phyloP scores from a whole-genome alignment of 2,329 filamentous ascomycete species.

The Colletotrichum spinosum region DNA sequence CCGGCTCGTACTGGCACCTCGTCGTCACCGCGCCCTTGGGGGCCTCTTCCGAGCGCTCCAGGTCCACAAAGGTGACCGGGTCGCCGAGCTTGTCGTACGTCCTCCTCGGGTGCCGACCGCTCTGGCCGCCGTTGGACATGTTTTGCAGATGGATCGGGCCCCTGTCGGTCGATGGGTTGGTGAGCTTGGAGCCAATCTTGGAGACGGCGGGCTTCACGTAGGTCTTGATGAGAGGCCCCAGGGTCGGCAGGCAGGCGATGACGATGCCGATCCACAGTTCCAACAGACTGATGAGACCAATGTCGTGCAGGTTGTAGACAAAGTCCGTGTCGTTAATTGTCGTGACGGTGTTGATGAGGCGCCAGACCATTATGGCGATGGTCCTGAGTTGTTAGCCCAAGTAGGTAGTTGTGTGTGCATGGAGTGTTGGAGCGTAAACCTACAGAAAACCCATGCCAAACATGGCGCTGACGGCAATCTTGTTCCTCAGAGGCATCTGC shows the following conservation, averaged over 20 bases:
- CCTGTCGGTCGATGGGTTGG: slow-evolving; percentile 25
- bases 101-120: slow-evolving; percentile 11
- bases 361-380: slow-evolving; percentile 53
- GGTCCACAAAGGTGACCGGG: slow-evolving; percentile 8
- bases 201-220: slow-evolving; percentile 39
- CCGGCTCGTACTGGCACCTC: slow-evolving; percentile 24
- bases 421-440: slow-evolving; percentile 25
- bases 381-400: slow-evolving; percentile 41
- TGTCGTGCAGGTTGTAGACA: slow-evolving; percentile 42
- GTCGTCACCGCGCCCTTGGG: slow-evolving; percentile 16
- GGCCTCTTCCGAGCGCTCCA: slow-evolving; percentile 8
- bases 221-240: slow-evolving; percentile 47
- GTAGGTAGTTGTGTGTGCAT: background rate
- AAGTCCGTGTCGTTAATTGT: slow-evolving; percentile 39
- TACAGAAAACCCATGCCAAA: slow-evolving; percentile 48
- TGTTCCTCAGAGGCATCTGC: slow-evolving; percentile 52
- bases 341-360: slow-evolving; percentile 45
- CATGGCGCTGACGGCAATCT: slow-evolving; percentile 46
- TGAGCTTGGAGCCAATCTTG: slow-evolving; percentile 34
- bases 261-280: slow-evolving; percentile 55
- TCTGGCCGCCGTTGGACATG: slow-evolving; percentile 8
- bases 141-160: slow-evolving; percentile 25
- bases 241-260: slow-evolving; percentile 55
- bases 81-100: slow-evolving; percentile 32
- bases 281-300: slow-evolving; percentile 50